Conservation (phyloP, 495 filamentous ascomycete species). For the Hypoxylon lienhwacheense region DNA sequence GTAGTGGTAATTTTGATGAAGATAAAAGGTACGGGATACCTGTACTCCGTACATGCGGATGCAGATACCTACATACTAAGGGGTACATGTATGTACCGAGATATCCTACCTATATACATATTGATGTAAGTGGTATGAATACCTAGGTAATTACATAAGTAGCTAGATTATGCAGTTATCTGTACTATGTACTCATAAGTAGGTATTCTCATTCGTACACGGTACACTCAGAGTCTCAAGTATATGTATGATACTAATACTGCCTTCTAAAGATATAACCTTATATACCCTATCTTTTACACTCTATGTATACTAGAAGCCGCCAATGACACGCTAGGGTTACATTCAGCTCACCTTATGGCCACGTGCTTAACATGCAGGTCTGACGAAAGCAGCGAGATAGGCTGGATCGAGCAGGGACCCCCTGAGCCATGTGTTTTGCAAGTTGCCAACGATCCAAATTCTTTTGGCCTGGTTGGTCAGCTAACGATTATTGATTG, state of each 20-base stretch:
- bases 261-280: neutral
- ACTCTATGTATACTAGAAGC: no score
- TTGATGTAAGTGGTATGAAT: neutral
- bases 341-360: constrained; percentile 29
- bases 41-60: no score
- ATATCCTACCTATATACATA: neutral
- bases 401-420: constrained; percentile 25
- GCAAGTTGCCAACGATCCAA: constrained; percentile 29
- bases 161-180: no score
- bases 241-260: no score
- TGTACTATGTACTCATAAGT: no score
- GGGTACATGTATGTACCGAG: no score
- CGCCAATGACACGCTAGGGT: constrained; percentile 23
- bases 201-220: no score
- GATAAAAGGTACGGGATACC: no score
- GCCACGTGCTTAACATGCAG: constrained; percentile 38
- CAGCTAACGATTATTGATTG: no score
- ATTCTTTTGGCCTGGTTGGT: constrained; percentile 19
- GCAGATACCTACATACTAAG: no score
- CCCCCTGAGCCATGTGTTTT: constrained; percentile 31
- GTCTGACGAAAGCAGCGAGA: constrained; percentile 34
- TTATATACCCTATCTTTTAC: constrained; percentile 5
- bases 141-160: no score
- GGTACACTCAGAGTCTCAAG: no score
- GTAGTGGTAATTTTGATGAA: neutral